phyloP scores from a whole-genome alignment of 2,329 filamentous ascomycete genomes.

The Pestalotiopsis sp. region DNA sequence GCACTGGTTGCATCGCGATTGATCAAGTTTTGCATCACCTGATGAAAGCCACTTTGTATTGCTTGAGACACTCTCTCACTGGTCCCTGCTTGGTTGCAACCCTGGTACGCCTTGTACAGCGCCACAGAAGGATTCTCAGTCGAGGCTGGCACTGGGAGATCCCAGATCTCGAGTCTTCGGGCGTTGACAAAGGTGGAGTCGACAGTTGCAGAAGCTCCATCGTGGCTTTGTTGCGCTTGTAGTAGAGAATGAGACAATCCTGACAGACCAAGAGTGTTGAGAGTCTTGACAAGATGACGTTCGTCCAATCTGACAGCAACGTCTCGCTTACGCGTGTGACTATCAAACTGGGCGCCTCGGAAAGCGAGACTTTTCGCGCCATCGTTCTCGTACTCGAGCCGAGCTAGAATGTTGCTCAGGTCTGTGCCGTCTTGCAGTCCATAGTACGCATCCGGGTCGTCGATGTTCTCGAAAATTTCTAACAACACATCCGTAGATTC shows the following conservation, averaged over 20 bases:
- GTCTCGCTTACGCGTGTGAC: conserved; percentile 69
- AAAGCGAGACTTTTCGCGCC: conserved; percentile 88
- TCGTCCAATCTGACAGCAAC: conserved; percentile 60
- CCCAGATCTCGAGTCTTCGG: conserved; percentile 87
- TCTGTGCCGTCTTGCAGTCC: conserved; percentile 80
- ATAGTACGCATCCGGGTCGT: conserved; percentile 96
- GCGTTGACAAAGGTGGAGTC: conserved; percentile 80
- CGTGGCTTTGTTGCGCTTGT: conserved; percentile 64
- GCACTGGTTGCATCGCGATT: conserved; percentile 51
- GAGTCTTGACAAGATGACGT: conserved; percentile 72
- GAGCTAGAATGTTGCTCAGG: conserved; percentile 75
- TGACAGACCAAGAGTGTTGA: conserved; percentile 81
- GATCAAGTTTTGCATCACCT: conserved; percentile 61
- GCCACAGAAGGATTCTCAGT: conserved; percentile 67
- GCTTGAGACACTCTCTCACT: conserved; percentile 53
- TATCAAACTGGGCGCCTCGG: conserved; percentile 88
- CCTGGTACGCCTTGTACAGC: conserved; percentile 81
- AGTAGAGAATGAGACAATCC: conserved; percentile 83
- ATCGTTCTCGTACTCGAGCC: conserved; percentile 87
- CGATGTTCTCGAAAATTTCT: conserved; percentile 85
- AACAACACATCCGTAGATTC: conserved; percentile 72
- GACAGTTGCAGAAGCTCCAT: conserved; percentile 59
- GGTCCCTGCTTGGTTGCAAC: conserved; percentile 69
- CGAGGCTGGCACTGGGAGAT: conserved; percentile 72
- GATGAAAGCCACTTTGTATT: conserved; percentile 65